A percentile compares a stretch with the other conserved stretches of the same genome.
phyloP scores from a whole-genome alignment of 306 rosid species.

The Castanospermum australe region DNA sequence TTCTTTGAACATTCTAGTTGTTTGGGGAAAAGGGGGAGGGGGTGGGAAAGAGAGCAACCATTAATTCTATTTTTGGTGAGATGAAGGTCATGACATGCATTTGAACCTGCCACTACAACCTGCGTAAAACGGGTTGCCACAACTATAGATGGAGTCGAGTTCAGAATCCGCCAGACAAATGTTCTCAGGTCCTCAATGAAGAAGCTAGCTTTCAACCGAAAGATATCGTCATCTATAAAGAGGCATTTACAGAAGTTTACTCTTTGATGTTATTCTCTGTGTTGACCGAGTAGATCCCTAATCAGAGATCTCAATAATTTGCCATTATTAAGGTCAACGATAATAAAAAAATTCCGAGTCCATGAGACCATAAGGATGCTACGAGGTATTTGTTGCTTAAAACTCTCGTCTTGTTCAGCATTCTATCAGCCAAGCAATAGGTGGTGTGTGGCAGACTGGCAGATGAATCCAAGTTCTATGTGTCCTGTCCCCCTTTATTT shows the following conservation, averaged over 20 bases:
- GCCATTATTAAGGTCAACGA: conserved; percentile 23
- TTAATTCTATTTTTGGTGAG: conserved; percentile 24
- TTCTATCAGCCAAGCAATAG: conserved; percentile 21
- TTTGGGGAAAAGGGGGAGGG: conserved; percentile 30
- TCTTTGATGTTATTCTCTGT: conserved; percentile 22
- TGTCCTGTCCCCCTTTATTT: conserved; percentile 12
- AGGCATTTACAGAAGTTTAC: conserved; percentile 17
- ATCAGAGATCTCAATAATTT: conserved; percentile 5
- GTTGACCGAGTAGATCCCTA: conserved; percentile 29
- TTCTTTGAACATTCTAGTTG: conserved; percentile 28
- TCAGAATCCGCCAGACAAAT: conserved; percentile 26
- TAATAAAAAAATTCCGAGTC: too few relatives aligned
- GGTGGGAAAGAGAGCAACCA: conserved; percentile 32
- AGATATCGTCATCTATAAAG: neutral
- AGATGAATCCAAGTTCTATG: neutral
- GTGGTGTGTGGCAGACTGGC: neutral
- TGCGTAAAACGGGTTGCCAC: too few relatives aligned
- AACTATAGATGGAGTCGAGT: conserved; percentile 21
- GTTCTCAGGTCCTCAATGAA: conserved; percentile 2
- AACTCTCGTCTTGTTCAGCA: conserved; percentile 19
- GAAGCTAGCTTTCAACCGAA: conserved; percentile 28
- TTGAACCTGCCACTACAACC: conserved; percentile 27
- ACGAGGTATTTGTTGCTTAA: conserved; percentile 15
- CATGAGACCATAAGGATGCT: too few relatives aligned
- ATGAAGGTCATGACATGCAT: conserved; percentile 2